Conservation (phyloP, 129 eudicot genomes). For the Erigeron canadensis region DNA sequence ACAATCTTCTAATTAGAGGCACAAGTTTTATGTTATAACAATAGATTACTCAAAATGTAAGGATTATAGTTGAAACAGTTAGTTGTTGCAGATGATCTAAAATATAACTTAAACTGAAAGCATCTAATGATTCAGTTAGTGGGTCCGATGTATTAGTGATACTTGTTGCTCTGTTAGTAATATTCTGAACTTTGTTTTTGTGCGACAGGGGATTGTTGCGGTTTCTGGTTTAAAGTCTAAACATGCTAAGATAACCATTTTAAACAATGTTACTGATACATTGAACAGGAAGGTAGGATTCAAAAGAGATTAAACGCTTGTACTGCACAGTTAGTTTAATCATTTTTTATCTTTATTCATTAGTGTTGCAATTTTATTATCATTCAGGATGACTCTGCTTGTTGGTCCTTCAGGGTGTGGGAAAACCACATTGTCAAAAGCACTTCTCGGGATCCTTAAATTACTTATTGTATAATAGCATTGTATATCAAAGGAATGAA, state of each 20-base stretch:
- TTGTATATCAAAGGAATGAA: neutral
- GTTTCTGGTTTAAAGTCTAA: slow-evolving; percentile 50
- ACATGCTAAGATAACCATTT: slow-evolving; percentile 47
- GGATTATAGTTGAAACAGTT: neutral
- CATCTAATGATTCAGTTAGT: neutral
- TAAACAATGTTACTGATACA: slow-evolving; percentile 56
- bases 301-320: neutral
- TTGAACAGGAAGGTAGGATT: slow-evolving; percentile 63
- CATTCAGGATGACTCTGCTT: slow-evolving; percentile 71
- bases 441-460: slow-evolving; percentile 74
- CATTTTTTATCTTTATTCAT: neutral
- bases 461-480: slow-evolving; percentile 9
- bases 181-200: neutral
- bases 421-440: slow-evolving; percentile 70
- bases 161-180: neutral
- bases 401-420: slow-evolving; percentile 96
- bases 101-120: neutral
- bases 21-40: neutral
- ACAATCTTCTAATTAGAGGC: neutral
- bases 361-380: neutral
- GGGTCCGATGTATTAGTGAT: neutral
- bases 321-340: too few species aligned
- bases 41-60: neutral
- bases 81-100: neutral
- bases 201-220: slow-evolving; percentile 41